Evolutionary conservation across 139 green algal genomes (phyloP), one percentile per base, ranked within the genome.

Genomic region (Nannochloris sp.): DNA sequence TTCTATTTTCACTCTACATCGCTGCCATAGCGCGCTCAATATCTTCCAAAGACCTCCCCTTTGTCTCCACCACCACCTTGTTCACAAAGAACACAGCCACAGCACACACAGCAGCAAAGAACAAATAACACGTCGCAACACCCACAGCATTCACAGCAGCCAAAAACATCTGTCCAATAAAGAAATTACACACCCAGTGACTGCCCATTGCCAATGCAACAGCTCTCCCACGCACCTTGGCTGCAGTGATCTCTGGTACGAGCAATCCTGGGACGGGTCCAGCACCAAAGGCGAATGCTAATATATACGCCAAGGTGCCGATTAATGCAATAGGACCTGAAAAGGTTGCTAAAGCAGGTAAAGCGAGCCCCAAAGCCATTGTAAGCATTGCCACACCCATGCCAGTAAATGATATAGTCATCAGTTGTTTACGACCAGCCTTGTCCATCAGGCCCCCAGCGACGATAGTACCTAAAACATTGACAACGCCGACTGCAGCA

Each of bases 251-350:
- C 75, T 99, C 93, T 2, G 88, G 84, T 10, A 96, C 77, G 29
- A 98, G 81, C 29, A 98, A 77, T 3, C 78, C 91, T 0, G 91
- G 89, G 25, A 99, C 86, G 9, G 93, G 90, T 2, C 93, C 93
- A 1, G 83, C 88, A 0, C 93, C 93, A 37, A 97, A 46, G 0
- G 90, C 88, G 74, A 98, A 98, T 42, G 61, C 54, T 7, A 93
- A 36, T 33, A 98, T 86, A 83, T 98, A 99, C 3, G 65, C 59
- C 35, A 98, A 64, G 4, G 88, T 97, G 56, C 87, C 91, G 6
- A 74, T 58, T 44, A 96, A 64, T 0, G 89, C 82, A 36, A 95
- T 83, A 25, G 70, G 51, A 4, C 78, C 77, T 10, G 44, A 36
- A 32, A 77, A 23, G 12, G 36, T 30, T 25, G 82, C 64, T 6